phyloP scores from a whole-genome alignment of 2,329 filamentous ascomycete genomes.

The Periconia sp. region DNA sequence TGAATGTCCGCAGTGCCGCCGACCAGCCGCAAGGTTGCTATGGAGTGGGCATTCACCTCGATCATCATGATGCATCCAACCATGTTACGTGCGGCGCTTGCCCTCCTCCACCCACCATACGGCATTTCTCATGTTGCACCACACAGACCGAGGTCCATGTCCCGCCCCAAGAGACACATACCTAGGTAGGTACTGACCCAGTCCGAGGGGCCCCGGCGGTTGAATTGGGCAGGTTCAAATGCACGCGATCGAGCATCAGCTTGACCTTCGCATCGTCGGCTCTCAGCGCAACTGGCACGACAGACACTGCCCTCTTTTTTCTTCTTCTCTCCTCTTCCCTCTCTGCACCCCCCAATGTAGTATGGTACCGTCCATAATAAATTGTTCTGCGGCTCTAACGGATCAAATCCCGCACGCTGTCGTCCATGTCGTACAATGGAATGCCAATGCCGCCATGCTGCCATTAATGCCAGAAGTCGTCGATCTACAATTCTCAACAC shows the following conservation, averaged over 20 bases:
- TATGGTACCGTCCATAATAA: neutral
- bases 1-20: too few relatives aligned
- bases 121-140: neutral
- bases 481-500: neutral
- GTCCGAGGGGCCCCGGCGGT: constrained; percentile 4
- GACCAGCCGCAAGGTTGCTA: too few relatives aligned
- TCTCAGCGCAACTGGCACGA: constrained; percentile 2
- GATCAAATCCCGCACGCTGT: neutral
- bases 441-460: neutral
- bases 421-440: neutral
- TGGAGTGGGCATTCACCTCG: too few relatives aligned
- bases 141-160: constrained; percentile 17
- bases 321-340: neutral
- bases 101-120: neutral
- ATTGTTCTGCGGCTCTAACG: neutral
- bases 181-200: too few relatives aligned
- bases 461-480: neutral
- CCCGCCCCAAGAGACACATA: constrained; percentile 11
- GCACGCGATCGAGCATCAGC: constrained; percentile 3
- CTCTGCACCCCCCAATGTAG: neutral
- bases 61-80: neutral
- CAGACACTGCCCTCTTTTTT: neutral
- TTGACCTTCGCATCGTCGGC: neutral
- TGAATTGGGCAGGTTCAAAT: constrained; percentile 7
- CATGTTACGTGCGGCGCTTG: neutral